Evolutionary conservation across 805 yeast genomes (phyloP), one percentile per base, ranked within the genome.

Genomic region (Hanseniaspora hatyaiensis): DNA sequence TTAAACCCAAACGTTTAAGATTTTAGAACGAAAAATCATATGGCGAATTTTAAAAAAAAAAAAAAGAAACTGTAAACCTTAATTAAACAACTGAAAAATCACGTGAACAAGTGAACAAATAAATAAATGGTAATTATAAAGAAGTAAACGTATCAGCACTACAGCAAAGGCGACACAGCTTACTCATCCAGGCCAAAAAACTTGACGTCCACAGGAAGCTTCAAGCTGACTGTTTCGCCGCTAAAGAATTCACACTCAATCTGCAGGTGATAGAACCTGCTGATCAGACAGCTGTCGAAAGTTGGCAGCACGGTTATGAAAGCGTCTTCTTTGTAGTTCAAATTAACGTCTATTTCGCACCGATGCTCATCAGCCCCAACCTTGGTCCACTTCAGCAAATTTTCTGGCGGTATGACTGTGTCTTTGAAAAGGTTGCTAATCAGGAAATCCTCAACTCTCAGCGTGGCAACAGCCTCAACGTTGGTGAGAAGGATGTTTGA

Each of bases 281-380:
- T 72, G n/a, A 78, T 65, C 48, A 75, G 61, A 59, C 86, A 80
- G 42, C 70, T 72, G 54, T 79, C 83, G 59, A 79, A 80, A 47
- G 70, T 70, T 1, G 86, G 86, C 15, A 76, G 58, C 47, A 80
- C 58, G 1, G 78, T 75, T 40, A 73, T 68, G 40, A 62, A 63
- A 32, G 72, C 65, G 47, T 71, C 71, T 39, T 69, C 67, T 28
- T 60, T 53, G 18, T 70, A 59, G 29, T 64, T 60, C 45, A 77
- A 54, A 16, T 74, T 73, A 3, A 75, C 55, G 1, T 57, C 57
- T 3, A 77, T 34, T 11, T 52, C 53, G 26, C 58, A 53, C 49
- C 61, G 54, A 55, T 61, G 65, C 37, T 48, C 62, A 32, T 54
- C 50, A 26, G 68, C 67, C 57, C 50, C 56, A 51, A 43, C 51